Evolutionary conservation across 177 flowering plant species (phyloP).

Genomic region (Vitis hybrid): DNA sequence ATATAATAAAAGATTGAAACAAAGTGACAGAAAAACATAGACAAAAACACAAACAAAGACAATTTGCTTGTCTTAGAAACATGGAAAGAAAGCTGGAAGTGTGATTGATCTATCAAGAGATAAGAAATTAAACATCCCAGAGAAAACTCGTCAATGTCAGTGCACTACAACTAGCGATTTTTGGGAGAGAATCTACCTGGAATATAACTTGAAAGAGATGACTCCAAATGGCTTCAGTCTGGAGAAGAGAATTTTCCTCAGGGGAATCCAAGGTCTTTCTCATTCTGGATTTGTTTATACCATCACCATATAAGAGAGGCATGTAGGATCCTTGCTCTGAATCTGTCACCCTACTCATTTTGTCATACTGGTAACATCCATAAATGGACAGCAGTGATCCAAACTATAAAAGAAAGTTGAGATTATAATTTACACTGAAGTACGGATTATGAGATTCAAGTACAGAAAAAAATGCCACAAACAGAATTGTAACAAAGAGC

Average conservation of each 20-base stretch:
- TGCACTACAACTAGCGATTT: neutral
- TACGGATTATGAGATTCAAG: neutral
- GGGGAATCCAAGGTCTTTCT: slow-evolving; percentile 6
- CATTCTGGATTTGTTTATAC: slow-evolving; percentile 3
- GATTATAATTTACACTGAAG: neutral
- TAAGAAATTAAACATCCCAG: no score
- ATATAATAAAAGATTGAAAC: no score
- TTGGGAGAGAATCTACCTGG: slow-evolving; percentile 31
- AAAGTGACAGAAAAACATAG: no score
- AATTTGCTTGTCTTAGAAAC: no score
- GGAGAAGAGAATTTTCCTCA: slow-evolving; percentile 6
- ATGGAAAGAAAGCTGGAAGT: no score
- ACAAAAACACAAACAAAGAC: no score
- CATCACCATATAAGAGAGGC: slow-evolving; percentile 17
- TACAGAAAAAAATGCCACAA: neutral
- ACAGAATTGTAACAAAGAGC: no score
- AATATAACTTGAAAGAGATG: slow-evolving; percentile 40
- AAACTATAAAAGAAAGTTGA: slow-evolving; percentile 22
- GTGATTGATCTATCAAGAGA: no score
- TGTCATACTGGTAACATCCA: slow-evolving; percentile 30
- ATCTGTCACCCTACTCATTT: slow-evolving; percentile 17
- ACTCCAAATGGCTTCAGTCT: slow-evolving; percentile 11
- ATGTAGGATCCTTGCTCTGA: slow-evolving; percentile 32
- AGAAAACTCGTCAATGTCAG: no score
- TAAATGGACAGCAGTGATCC: slow-evolving; percentile 35